phyloP scores from a whole-genome alignment of 371 early-diverging fungal species.

The Chytridium lagenaria region DNA sequence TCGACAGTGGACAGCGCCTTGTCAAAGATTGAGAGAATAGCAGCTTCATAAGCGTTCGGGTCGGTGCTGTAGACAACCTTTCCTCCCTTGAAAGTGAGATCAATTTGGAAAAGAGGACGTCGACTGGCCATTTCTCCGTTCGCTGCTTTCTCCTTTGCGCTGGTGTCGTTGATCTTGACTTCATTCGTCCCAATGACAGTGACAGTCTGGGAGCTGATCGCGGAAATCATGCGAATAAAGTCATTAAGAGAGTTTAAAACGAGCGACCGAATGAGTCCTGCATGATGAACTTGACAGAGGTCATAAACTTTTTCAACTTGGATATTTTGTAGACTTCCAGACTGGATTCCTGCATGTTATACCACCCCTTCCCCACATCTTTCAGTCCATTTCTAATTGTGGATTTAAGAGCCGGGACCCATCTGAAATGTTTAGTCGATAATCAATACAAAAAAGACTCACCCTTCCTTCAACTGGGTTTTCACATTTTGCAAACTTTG shows the following conservation, averaged over 20 bases:
- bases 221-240: slow-evolving; percentile 47
- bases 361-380: slow-evolving; percentile 68
- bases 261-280: slow-evolving; percentile 61
- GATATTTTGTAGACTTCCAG: slow-evolving; percentile 62
- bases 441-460: neutral
- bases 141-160: slow-evolving; percentile 26
- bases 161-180: slow-evolving; percentile 47
- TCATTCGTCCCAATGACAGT: slow-evolving; percentile 52
- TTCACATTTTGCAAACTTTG: slow-evolving; percentile 53
- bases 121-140: slow-evolving; percentile 23
- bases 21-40: slow-evolving; percentile 54
- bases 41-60: slow-evolving; percentile 40
- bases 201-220: slow-evolving; percentile 50
- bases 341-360: slow-evolving; percentile 62
- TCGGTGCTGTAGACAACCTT: slow-evolving; percentile 56
- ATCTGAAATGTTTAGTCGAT: slow-evolving; percentile 36
- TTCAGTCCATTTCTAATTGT: slow-evolving; percentile 56
- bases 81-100: slow-evolving; percentile 56
- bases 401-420: slow-evolving; percentile 54
- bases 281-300: slow-evolving; percentile 60
- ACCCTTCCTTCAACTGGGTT: slow-evolving; percentile 56
- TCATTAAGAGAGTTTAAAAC: slow-evolving; percentile 55
- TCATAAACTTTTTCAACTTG: slow-evolving; percentile 62
- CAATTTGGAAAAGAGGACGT: slow-evolving; percentile 57
- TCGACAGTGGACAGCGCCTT: slow-evolving; percentile 54